Evolutionary conservation across 2,329 filamentous ascomycete genomes (phyloP), one percentile per base, ranked within the genome.

Genomic region (Bipolaris sorokiniana): DNA sequence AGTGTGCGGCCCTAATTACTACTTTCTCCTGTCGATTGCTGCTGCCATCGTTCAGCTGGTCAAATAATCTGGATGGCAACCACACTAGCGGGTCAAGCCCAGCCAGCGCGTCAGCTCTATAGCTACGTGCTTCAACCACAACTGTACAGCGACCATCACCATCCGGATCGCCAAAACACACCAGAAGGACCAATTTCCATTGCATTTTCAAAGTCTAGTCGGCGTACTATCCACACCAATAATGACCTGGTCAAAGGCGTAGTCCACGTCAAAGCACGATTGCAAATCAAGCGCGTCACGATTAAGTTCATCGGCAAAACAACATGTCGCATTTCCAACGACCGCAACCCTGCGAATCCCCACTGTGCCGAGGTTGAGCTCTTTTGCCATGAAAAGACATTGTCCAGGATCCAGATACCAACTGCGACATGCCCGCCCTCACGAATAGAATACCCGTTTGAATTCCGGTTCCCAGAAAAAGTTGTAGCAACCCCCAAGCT

Each of bases 391-490:
- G 57, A 62, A 38, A 54, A 56, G 28, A 47, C 22, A 2, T 36
- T 67, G n/a, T 54, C 34, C 2, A 44, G n/a, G 34, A 56, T 42
- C 16, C 33, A 36, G 20, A 57, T 46, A 11, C 63, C 61, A 3
- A 67, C 59, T 48, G 47, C 58, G 9, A 60, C 54, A 13, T 65
- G 63, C 36, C 64, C 64, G 7, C 45, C 61, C 7, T 53, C 56
- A 5, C 55, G 63, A 9, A 51, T 61, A n/a, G 58, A 65, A 40
- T 66, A 64, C 48, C 61, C 63, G 5, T 69, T 69, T 31, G 61
- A 66, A 28, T 68, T 68, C 45, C 51, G 64, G n/a, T 69, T 69
- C 5, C 67, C 65, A 13, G 59, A 64, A 26, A 41, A 20, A 3
- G 62, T 67, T 2, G 54, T 63, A 45, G 42, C 59, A n/a, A 51